Evolutionary conservation across 2,329 filamentous ascomycete species (phyloP).

Genomic region (Cadophora sp.): DNA sequence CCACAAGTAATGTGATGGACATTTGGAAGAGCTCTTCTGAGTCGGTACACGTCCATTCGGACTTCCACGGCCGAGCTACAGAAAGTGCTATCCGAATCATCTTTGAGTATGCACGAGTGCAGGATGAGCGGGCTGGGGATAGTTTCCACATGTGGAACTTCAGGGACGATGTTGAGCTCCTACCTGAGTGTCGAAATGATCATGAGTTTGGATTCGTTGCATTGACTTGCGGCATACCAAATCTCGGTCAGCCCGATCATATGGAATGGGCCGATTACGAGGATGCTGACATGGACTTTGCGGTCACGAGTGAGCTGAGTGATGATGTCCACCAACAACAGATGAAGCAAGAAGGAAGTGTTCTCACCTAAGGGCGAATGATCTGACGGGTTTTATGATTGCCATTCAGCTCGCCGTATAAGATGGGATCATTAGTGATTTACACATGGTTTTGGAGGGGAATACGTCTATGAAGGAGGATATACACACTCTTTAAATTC

Average conservation of each 20-base stretch:
- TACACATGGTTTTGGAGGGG: too few relatives aligned
- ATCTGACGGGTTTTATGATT: too few relatives aligned
- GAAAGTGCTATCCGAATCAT: constrained; percentile 40
- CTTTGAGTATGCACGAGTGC: constrained; percentile 40
- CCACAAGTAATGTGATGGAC: constrained; percentile 20
- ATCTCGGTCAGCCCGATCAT: not conserved
- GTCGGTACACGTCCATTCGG: constrained; percentile 40
- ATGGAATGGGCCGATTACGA: not conserved
- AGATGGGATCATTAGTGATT: too few relatives aligned
- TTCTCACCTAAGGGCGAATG: too few relatives aligned
- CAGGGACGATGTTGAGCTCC: constrained; percentile 31
- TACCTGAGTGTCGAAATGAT: constrained; percentile 47
- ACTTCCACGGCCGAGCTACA: constrained; percentile 43
- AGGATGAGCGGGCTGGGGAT: constrained; percentile 43
- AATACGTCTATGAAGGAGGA: too few relatives aligned
- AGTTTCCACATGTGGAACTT: constrained; percentile 35
- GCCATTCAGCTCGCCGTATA: too few relatives aligned
- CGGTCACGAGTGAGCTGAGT: too few relatives aligned
- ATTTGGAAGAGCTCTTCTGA: constrained; percentile 24
- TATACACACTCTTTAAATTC: too few relatives aligned
- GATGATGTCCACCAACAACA: too few relatives aligned
- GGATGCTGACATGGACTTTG: not conserved
- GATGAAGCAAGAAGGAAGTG: too few relatives aligned
- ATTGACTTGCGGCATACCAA: constrained; percentile 35
- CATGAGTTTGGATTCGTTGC: constrained; percentile 46